Evolutionary conservation across 768 basidiomycete species (phyloP).

Genomic region (Kwoniella mangroviensis): DNA sequence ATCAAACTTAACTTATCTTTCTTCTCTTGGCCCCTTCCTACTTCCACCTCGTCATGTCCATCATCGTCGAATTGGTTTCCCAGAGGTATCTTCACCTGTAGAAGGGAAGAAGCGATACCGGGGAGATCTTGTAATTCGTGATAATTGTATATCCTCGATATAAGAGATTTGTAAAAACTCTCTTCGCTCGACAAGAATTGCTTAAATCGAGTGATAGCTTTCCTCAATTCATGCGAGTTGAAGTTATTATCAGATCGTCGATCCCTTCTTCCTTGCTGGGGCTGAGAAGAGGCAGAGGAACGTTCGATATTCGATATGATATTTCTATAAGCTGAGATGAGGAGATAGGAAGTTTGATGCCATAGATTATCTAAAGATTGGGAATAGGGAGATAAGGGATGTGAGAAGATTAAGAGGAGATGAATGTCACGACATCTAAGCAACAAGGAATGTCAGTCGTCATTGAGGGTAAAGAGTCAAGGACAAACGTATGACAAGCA

Average conservation of each 20-base stretch:
- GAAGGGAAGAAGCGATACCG: conserved; percentile 61
- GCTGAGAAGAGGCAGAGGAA: conserved; percentile 2
- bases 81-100: conserved; percentile 31
- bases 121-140: conserved; percentile 62
- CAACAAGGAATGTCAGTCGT: not conserved
- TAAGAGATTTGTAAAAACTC: conserved; percentile 83
- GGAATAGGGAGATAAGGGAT: conserved; percentile 44
- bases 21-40: conserved; percentile 59
- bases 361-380: conserved; percentile 54
- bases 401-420: conserved; percentile 41
- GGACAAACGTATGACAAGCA: not conserved
- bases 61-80: conserved; percentile 11
- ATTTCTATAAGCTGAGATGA: conserved; percentile 49
- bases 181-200: conserved; percentile 89
- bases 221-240: conserved; percentile 71
- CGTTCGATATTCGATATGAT: conserved; percentile 37
- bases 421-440: conserved; percentile 38
- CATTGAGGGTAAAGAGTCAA: not conserved
- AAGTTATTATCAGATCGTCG: conserved; percentile 48
- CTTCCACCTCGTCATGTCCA: conserved; percentile 7
- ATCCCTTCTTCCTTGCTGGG: conserved; percentile 4
- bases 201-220: conserved; percentile 82
- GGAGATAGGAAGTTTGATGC: conserved; percentile 51
- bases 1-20: conserved; percentile 73
- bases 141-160: conserved; percentile 73